Percentiles rank a stretch among this genome's conserved stretches.
Conservation (phyloP, 2,329 filamentous ascomycete genomes). For the Colletotrichum brevisporum region DNA sequence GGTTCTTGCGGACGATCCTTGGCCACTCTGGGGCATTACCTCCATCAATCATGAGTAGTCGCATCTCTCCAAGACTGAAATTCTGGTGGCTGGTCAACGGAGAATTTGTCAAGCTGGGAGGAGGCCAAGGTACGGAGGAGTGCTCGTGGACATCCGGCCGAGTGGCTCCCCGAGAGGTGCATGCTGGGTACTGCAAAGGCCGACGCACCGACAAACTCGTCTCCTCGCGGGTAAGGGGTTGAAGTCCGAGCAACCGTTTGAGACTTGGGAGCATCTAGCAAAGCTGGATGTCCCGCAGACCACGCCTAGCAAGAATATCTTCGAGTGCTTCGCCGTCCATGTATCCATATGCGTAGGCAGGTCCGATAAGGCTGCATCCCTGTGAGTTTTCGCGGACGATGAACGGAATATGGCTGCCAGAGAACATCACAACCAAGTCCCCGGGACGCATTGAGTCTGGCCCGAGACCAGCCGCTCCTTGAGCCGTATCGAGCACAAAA, state of each 20-base stretch:
- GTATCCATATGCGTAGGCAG: conserved; percentile 9
- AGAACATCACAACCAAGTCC: conserved; percentile 10
- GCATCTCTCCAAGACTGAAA: neutral
- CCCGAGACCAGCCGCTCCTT: conserved; percentile 17
- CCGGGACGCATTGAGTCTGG: conserved; percentile 1
- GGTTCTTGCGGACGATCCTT: no score
- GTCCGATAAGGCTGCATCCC: conserved; percentile 21
- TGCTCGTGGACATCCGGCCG: neutral
- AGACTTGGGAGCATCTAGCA: conserved; percentile 8
- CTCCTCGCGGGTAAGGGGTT: conserved; percentile 41
- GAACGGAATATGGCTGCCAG: conserved; percentile 20
- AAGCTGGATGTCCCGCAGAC: conserved; percentile 19
- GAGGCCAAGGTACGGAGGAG: neutral
- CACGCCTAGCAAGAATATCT: neutral
- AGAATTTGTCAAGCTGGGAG: neutral
- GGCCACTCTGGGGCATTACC: neutral
- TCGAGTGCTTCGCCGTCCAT: conserved; percentile 18
- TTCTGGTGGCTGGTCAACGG: conserved; percentile 41
- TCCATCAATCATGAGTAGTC: neutral
- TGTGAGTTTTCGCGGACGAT: conserved; percentile 5
- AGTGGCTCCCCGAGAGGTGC: conserved; percentile 28
- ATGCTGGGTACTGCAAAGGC: conserved; percentile 40
- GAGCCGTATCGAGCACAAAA: neutral
- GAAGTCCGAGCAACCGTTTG: conserved; percentile 14
- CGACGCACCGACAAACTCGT: conserved; percentile 39